Conservation (phyloP, 23 red algal species). For the Gracilaria vermiculophylla region DNA sequence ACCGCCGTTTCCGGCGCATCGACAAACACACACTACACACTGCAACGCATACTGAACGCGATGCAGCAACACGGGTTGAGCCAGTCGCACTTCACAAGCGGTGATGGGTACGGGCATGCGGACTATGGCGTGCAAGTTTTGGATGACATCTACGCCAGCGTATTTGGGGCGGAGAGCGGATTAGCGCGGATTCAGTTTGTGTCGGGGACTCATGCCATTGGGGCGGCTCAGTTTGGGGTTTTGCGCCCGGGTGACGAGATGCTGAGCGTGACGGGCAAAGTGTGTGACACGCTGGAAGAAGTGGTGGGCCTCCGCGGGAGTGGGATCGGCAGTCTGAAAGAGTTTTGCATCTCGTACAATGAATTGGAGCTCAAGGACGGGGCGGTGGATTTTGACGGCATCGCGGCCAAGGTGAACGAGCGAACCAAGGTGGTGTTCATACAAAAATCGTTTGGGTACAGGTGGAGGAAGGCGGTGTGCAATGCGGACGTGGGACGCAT, state of each 20-base stretch:
- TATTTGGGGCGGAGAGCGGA: slow-evolving; percentile 78
- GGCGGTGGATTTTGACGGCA: slow-evolving; percentile 43
- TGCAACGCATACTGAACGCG: slow-evolving; percentile 53
- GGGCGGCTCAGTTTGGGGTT: slow-evolving; percentile 72
- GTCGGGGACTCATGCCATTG: slow-evolving; percentile 84
- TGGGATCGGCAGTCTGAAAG: slow-evolving; percentile 51
- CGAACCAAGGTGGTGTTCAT: slow-evolving; percentile 70
- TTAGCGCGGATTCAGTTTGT: slow-evolving; percentile 83
- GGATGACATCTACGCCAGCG: slow-evolving; percentile 63
- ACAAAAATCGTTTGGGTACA: slow-evolving; percentile 83
- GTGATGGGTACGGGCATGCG: slow-evolving; percentile 84
- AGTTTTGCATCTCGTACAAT: slow-evolving; percentile 65
- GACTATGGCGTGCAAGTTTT: slow-evolving; percentile 72
- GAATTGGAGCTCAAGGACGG: slow-evolving; percentile 53
- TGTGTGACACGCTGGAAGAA: slow-evolving; percentile 94
- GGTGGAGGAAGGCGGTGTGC: slow-evolving; percentile 52
- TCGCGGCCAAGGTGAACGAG: slow-evolving; percentile 1
- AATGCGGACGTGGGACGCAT: slow-evolving; percentile 47
- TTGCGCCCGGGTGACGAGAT: slow-evolving; percentile 81
- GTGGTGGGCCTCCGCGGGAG: slow-evolving; percentile 68
- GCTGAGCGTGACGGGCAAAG: slow-evolving; percentile 62
- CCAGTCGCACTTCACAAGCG: slow-evolving; percentile 53
- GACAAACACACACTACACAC: slow-evolving; percentile 51
- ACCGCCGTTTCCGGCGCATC: neutral
- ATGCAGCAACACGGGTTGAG: slow-evolving; percentile 51